These are phyloP conservation scores for Eucalyptus camaldulensis DNA, from an alignment of 345 rosid genomes.

Conservation along the genomic window DNA sequence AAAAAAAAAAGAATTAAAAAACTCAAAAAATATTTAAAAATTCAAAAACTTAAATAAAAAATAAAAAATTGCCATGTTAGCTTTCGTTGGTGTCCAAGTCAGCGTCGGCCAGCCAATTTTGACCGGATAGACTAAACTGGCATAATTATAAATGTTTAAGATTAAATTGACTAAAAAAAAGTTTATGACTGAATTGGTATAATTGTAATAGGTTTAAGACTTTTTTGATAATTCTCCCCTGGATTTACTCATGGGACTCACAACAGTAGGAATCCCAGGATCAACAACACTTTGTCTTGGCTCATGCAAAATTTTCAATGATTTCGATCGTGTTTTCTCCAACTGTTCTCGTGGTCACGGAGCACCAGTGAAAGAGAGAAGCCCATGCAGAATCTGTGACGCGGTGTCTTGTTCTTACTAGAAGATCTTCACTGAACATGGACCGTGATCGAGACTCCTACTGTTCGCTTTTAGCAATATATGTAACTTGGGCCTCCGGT, in stretches of 20 bases:
- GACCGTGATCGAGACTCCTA: neutral
- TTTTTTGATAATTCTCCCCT: neutral
- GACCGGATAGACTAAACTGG: no score
- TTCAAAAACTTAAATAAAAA: no score
- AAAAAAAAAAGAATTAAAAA: no score
- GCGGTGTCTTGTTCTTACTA: neutral
- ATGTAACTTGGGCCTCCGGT: neutral
- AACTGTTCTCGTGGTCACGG: neutral
- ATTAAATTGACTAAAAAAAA: no score
- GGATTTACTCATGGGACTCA: slow-evolving; percentile 33
- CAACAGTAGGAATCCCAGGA: slow-evolving; percentile 40
- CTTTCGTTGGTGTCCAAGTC: no score
- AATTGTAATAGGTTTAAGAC: no score
- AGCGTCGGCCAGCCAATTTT: no score
- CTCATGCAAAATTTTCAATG: neutral
- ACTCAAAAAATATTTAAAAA: no score
- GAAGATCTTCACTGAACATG: neutral
- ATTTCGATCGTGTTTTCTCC: neutral
- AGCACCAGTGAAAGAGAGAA: neutral
- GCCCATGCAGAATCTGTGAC: neutral
- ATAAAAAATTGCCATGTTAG: no score
- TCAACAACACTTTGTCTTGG: slow-evolving; percentile 13
- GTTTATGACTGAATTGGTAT: no score
- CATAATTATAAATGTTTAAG: no score
- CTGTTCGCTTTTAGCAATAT: neutral